phyloP scores from a whole-genome alignment of 352 stramenopile species.

The Pythium sukuiense region DNA sequence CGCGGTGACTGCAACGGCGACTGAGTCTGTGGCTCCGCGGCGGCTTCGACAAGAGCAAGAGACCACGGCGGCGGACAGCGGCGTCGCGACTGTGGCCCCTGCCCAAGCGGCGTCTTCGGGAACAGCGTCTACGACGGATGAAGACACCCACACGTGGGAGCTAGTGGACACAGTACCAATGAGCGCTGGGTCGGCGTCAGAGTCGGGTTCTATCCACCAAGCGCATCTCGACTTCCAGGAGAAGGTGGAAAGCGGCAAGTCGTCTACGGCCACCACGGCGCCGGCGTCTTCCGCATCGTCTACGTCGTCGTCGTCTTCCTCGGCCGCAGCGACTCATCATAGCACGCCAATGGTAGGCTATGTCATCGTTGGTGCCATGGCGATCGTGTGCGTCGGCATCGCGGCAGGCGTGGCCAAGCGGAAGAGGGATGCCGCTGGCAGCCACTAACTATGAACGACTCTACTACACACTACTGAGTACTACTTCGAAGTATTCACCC shows the following conservation, averaged over 20 bases:
- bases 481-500: too few species aligned
- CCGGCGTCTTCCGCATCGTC: background rate
- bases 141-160: background rate
- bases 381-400: conserved; percentile 21
- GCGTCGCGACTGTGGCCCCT: background rate
- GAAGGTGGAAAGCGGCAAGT: background rate
- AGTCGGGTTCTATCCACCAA: background rate
- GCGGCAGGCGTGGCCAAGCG: conserved; percentile 16
- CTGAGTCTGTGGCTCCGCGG: background rate
- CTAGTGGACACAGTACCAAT: background rate
- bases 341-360: conserved; percentile 16
- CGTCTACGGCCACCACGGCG: background rate
- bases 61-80: background rate
- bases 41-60: background rate
- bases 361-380: conserved; percentile 16
- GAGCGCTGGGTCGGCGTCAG: background rate
- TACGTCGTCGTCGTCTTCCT: background rate
- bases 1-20: background rate
- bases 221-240: conserved; percentile 11
- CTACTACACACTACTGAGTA: background rate
- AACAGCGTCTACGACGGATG: background rate
- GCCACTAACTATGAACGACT: background rate
- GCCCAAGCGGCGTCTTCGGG: background rate
- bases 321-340: conserved; percentile 7
- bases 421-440: background rate